phyloP scores from a whole-genome alignment of 805 yeast species.

The Yamadazyma tumulicola region DNA sequence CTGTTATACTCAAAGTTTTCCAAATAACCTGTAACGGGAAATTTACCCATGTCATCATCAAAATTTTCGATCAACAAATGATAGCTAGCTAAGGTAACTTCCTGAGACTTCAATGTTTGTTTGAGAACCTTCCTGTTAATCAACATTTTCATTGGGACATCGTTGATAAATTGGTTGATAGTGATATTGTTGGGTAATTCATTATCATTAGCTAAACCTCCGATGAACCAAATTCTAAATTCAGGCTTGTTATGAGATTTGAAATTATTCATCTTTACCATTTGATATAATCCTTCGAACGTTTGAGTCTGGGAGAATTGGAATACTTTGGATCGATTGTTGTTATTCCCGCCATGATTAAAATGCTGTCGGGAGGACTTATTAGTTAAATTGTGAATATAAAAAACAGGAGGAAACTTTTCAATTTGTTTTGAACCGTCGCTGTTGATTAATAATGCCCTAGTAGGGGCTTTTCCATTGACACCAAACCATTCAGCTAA shows the following conservation, averaged over 20 bases:
- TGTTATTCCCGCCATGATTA: conserved; percentile 2
- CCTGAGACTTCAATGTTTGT: conserved; percentile 27
- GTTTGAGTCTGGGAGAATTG: conserved; percentile 31
- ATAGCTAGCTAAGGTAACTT: conserved; percentile 20
- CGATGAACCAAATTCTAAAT: conserved; percentile 38
- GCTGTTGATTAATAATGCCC: conserved; percentile 24
- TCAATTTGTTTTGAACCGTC: conserved; percentile 31
- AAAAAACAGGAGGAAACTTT: conserved; percentile 33
- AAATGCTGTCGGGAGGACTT: conserved; percentile 6
- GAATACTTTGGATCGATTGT: conserved; percentile 13
- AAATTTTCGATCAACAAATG: conserved; percentile 16
- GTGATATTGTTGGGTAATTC: conserved; percentile 23
- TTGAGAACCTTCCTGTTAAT: conserved; percentile 22
- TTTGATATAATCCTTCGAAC: conserved; percentile 30
- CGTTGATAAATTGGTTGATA: conserved; percentile 24
- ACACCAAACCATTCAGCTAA: conserved; percentile 56
- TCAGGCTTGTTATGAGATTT: conserved; percentile 16
- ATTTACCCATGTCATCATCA: conserved; percentile 16
- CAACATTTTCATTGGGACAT: conserved; percentile 25
- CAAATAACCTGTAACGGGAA: conserved; percentile 22
- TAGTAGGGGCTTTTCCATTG: conserved; percentile 31
- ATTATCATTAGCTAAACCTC: conserved; percentile 18
- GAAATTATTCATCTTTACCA: conserved; percentile 19
- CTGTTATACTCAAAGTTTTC: conserved; percentile 12
- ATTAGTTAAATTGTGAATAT: conserved; percentile 30